These are phyloP conservation scores for Porcisia hertigi DNA, from an alignment of 208 protist genomes.

Conservation along the genomic window DNA sequence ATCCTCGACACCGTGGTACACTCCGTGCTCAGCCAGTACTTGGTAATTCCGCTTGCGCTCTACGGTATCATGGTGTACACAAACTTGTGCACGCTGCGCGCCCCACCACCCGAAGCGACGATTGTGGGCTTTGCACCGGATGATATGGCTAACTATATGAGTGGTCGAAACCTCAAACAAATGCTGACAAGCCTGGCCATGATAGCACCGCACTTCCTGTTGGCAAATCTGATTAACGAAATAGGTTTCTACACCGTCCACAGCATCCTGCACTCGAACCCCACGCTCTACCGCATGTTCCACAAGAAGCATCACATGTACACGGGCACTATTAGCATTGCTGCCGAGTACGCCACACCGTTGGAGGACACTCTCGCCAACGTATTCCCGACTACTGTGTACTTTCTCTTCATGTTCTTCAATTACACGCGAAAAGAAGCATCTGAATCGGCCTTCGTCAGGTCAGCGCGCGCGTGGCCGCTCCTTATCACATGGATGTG, in stretches of 20 bases:
- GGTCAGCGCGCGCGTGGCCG: constrained; percentile 39
- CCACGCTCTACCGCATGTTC: constrained; percentile 45
- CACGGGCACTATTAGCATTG: constrained; percentile 61
- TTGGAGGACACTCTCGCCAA: constrained; percentile 54
- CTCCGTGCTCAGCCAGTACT: constrained; percentile 33
- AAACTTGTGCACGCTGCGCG: constrained; percentile 10
- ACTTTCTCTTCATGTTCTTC: constrained; percentile 48
- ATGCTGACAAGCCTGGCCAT: constrained; percentile 4
- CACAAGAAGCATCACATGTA: constrained; percentile 79
- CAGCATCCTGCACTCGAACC: constrained; percentile 41
- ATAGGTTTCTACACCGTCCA: constrained; percentile 51
- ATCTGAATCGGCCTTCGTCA: constrained; percentile 16
- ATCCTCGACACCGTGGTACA: constrained; percentile 24
- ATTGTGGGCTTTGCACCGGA: constrained; percentile 29
- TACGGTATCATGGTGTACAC: constrained; percentile 17
- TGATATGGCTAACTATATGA: constrained; percentile 25
- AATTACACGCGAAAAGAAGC: constrained; percentile 27
- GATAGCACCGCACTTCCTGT: constrained; percentile 40
- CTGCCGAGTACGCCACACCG: constrained; percentile 56
- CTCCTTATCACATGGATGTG: constrained; percentile 55
- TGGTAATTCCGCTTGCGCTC: constrained; percentile 25
- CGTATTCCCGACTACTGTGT: constrained; percentile 40
- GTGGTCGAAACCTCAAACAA: constrained; percentile 5
- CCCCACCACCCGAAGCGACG: constrained; percentile 24
- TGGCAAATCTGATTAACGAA: constrained; percentile 51